Percentiles rank a stretch among this genome's conserved stretches.
These are phyloP conservation scores for Royoungia palumana DNA, from an alignment of 768 basidiomycete genomes.

Conservation along the genomic window DNA sequence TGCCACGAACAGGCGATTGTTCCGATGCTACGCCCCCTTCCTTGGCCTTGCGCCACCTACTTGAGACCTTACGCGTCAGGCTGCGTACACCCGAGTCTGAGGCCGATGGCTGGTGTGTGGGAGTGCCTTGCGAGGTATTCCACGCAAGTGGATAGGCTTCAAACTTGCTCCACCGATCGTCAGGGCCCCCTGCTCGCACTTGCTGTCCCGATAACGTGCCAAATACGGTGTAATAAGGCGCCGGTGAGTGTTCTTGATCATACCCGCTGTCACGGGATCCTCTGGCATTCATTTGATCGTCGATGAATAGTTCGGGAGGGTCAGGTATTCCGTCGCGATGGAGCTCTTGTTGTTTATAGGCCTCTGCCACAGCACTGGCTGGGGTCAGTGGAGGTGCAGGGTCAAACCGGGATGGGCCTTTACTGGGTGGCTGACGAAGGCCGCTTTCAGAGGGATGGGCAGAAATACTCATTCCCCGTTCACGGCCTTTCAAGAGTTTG, in stretches of 20 bases:
- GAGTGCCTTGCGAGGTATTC: neutral
- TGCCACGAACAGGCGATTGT: conserved; percentile 22
- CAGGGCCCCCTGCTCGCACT: conserved; percentile 42
- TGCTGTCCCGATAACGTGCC: conserved; percentile 45
- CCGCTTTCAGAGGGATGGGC: neutral
- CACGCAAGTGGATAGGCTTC: conserved; percentile 3
- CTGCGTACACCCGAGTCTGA: conserved; percentile 18
- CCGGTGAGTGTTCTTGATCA: conserved; percentile 18
- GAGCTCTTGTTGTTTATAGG: conserved; percentile 46
- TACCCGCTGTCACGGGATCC: conserved; percentile 5
- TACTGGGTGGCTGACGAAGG: neutral
- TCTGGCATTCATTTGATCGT: conserved; percentile 21
- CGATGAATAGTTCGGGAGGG: conserved; percentile 22
- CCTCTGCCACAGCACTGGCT: conserved; percentile 43
- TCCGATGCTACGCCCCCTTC: conserved; percentile 15
- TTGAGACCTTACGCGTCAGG: conserved; percentile 37
- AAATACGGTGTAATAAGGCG: conserved; percentile 58
- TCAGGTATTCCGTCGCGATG: conserved; percentile 8
- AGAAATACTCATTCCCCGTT: conserved; percentile 11
- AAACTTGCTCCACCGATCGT: conserved; percentile 29
- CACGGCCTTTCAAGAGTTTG: conserved; percentile 17
- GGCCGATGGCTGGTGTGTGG: conserved; percentile 5
- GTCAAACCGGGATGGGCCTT: neutral
- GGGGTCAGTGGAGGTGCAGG: conserved; percentile 36
- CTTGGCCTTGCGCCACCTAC: conserved; percentile 28